A percentile compares a stretch with the other conserved stretches of the same genome.
Evolutionary conservation across 2,329 filamentous ascomycete species (phyloP).

Genomic region (Claviceps pazoutovae): DNA sequence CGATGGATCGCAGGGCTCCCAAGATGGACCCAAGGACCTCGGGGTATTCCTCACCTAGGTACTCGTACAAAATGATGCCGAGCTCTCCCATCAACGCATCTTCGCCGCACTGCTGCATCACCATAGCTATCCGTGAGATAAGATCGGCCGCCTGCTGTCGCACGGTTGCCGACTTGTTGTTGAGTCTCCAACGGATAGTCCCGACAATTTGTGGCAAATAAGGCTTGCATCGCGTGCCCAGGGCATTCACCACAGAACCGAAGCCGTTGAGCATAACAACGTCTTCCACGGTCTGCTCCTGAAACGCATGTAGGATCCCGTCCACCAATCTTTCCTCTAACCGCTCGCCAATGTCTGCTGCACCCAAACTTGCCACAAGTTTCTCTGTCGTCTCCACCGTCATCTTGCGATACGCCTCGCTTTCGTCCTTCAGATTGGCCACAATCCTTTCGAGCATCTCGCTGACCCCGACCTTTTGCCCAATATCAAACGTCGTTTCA

Average conservation of each 20-base stretch:
- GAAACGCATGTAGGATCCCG: conserved; percentile 89
- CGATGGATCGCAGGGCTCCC: conserved; percentile 86
- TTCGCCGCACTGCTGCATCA: conserved; percentile 97
- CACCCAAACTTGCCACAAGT: conserved; percentile 80
- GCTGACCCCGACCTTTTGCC: conserved; percentile 92
- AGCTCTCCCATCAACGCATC: conserved; percentile 93
- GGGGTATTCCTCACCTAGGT: conserved; percentile 94
- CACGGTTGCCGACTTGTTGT: conserved; percentile 95
- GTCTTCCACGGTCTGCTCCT: conserved; percentile 95
- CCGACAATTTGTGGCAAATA: conserved; percentile 95
- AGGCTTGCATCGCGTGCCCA: conserved; percentile 86
- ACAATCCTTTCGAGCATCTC: conserved; percentile 92
- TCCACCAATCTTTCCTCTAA: conserved; percentile 90
- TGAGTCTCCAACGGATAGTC: conserved; percentile 89
- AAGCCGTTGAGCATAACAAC: conserved; percentile 95
- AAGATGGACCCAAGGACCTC: conserved; percentile 95
- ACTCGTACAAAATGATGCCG: conserved; percentile 89
- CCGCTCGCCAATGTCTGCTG: conserved; percentile 84
- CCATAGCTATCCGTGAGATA: conserved; percentile 92
- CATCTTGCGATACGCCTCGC: conserved; percentile 97
- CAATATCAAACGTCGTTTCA: conserved; percentile 92
- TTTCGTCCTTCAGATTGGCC: conserved; percentile 93
- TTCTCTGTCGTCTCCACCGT: conserved; percentile 97
- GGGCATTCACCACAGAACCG: conserved; percentile 89
- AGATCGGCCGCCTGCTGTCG: conserved; percentile 94